These are phyloP conservation scores for Calocybe cyanea DNA, from an alignment of 768 basidiomycete species.

Conservation along the genomic window DNA sequence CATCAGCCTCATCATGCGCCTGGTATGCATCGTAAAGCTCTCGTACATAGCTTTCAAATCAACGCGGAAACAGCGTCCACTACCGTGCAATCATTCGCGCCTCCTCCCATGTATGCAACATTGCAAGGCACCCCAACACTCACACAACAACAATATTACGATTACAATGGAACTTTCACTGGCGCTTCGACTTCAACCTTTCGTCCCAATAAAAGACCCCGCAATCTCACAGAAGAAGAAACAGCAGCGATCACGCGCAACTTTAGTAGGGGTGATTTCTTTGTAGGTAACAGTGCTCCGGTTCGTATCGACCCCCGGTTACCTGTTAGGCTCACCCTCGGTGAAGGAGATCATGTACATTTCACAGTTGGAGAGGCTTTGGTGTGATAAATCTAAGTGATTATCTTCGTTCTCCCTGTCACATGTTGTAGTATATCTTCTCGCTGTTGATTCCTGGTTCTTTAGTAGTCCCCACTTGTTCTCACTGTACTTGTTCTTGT, in stretches of 20 bases:
- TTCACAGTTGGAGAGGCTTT: constrained; percentile 46
- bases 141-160: constrained; percentile 70
- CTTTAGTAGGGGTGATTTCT: constrained; percentile 79
- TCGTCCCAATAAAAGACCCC: constrained; percentile 76
- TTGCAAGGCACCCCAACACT: constrained; percentile 43
- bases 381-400: constrained; percentile 14
- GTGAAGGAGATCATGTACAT: constrained; percentile 81
- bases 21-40: constrained; percentile 24
- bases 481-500: constrained; percentile 6
- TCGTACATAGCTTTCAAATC: constrained; percentile 11
- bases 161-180: constrained; percentile 67
- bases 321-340: constrained; percentile 74
- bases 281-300: constrained; percentile 74
- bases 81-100: constrained; percentile 34
- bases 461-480: neutral
- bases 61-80: constrained; percentile 24
- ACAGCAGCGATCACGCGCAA: constrained; percentile 81
- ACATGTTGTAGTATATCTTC: neutral
- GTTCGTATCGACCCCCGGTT: constrained; percentile 80
- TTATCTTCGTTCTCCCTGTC: constrained; percentile 1
- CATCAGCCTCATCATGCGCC: constrained; percentile 40
- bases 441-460: constrained; percentile 1
- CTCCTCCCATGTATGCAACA: constrained; percentile 49
- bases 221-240: constrained; percentile 79
- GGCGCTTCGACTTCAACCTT: constrained; percentile 73